A percentile compares a stretch with the other conserved stretches of the same genome.
Conservation (phyloP, 2,329 filamentous ascomycete genomes). For the Hymenoscyphus albidus region DNA sequence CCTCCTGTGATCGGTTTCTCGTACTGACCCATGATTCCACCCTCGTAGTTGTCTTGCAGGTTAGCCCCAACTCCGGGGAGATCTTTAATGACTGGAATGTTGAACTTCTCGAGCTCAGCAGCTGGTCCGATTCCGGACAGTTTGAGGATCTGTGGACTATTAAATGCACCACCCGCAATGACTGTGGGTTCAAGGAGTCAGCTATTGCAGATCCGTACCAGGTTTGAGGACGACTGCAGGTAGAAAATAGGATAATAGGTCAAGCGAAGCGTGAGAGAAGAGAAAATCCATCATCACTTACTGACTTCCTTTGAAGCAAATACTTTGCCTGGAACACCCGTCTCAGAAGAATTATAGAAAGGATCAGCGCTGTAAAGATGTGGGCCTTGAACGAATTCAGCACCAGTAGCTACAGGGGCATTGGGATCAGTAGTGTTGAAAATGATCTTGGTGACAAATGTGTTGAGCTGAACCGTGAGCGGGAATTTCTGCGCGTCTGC, state of each 20-base stretch:
- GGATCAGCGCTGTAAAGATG: constrained; percentile 42
- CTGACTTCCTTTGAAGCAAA: constrained; percentile 8
- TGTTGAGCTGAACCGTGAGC: constrained; percentile 9
- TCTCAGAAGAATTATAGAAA: constrained; percentile 32
- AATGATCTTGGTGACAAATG: constrained; percentile 39
- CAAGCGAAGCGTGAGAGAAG: too few species aligned
- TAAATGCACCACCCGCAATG: constrained; percentile 45
- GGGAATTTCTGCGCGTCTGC: constrained; percentile 16
- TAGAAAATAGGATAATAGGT: too few species aligned
- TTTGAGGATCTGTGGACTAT: constrained; percentile 45
- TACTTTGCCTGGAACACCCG: constrained; percentile 4
- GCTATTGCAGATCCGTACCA: constrained; percentile 30
- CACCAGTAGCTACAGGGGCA: constrained; percentile 36
- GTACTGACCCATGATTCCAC: background rate
- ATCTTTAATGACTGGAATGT: constrained; percentile 51
- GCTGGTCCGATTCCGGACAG: constrained; percentile 42
- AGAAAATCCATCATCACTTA: too few species aligned
- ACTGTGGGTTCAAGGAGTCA: constrained; percentile 36
- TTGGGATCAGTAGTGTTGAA: constrained; percentile 31
- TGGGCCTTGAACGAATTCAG: constrained; percentile 41
- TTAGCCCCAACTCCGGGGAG: constrained; percentile 61
- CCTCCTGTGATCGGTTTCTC: background rate
- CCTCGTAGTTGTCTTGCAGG: constrained; percentile 13
- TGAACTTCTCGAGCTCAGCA: constrained; percentile 38
- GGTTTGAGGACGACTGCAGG: too few species aligned